Evolutionary conservation across 192 early-diverging fungal species (phyloP).

Genomic region (Podochytrium sp.): DNA sequence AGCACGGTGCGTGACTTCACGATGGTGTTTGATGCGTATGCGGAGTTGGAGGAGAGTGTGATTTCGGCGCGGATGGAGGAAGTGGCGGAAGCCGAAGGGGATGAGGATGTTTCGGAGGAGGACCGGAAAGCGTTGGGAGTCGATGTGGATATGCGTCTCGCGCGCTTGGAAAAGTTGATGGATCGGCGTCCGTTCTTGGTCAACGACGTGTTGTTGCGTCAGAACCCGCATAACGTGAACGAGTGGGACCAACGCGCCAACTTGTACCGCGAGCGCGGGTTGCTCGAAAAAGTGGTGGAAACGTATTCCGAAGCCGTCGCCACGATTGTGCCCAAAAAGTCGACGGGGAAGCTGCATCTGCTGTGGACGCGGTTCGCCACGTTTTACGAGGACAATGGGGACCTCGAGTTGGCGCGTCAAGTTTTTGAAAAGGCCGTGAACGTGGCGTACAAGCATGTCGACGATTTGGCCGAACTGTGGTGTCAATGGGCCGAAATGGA

Average conservation of each 20-base stretch:
- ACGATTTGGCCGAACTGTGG: slow-evolving; percentile 88
- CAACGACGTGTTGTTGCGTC: slow-evolving; percentile 88
- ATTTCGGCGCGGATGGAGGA: slow-evolving; percentile 72
- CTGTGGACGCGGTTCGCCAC: slow-evolving; percentile 88
- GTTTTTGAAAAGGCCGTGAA: slow-evolving; percentile 84
- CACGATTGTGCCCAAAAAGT: slow-evolving; percentile 77
- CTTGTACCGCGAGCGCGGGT: slow-evolving; percentile 62
- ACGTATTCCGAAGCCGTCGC: slow-evolving; percentile 75
- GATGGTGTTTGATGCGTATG: slow-evolving; percentile 95
- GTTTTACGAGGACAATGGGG: slow-evolving; percentile 68
- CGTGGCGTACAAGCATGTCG: slow-evolving; percentile 79
- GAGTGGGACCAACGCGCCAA: slow-evolving; percentile 90
- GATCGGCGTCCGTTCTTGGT: slow-evolving; percentile 90
- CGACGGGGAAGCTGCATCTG: slow-evolving; percentile 74
- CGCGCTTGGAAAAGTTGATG: slow-evolving; percentile 89
- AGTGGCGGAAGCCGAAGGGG: slow-evolving; percentile 51
- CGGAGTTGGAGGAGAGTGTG: slow-evolving; percentile 84
- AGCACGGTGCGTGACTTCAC: slow-evolving; percentile 90
- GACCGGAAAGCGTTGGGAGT: slow-evolving; percentile 56
- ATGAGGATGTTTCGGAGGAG: slow-evolving; percentile 39
- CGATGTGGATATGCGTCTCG: slow-evolving; percentile 81
- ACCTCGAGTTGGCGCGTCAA: slow-evolving; percentile 67
- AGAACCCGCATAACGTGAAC: slow-evolving; percentile 86
- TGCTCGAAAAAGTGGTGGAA: slow-evolving; percentile 61
- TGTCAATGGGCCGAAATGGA: slow-evolving; percentile 92